These are phyloP conservation scores for Dryadomyces quercivorus DNA, from an alignment of 2,329 filamentous ascomycete species.

Conservation along the genomic window DNA sequence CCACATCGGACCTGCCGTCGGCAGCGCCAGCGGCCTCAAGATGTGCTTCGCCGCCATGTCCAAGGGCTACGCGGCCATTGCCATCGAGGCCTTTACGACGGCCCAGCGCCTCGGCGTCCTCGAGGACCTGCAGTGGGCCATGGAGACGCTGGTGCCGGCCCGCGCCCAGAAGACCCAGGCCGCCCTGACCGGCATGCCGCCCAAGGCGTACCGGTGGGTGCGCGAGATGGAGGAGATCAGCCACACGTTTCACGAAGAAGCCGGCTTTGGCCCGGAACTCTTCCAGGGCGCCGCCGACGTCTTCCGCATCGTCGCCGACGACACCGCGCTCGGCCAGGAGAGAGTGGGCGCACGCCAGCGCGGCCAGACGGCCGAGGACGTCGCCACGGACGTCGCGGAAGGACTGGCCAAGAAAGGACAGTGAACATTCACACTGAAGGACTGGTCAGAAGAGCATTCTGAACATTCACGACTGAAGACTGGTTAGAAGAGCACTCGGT, in stretches of 20 bases:
- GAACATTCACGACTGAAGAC: too few species aligned
- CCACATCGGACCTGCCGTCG: slow-evolving; percentile 36
- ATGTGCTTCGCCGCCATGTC: slow-evolving; percentile 52
- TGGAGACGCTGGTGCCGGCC: slow-evolving; percentile 35
- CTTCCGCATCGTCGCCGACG: slow-evolving; percentile 48
- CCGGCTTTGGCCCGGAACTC: slow-evolving; percentile 43
- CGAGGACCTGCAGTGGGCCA: slow-evolving; percentile 41
- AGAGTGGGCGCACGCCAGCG: slow-evolving; percentile 42
- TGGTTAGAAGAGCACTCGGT: too few species aligned
- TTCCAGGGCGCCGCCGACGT: slow-evolving; percentile 50
- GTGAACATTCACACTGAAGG: too few species aligned
- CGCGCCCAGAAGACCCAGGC: slow-evolving; percentile 33
- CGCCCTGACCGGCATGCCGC: slow-evolving; percentile 40
- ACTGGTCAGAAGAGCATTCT: too few species aligned
- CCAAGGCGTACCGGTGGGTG: slow-evolving; percentile 70
- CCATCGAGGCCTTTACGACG: slow-evolving; percentile 59
- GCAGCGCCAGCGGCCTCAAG: slow-evolving; percentile 47
- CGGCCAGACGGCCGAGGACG: slow-evolving; percentile 37
- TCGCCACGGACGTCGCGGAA: slow-evolving; percentile 13
- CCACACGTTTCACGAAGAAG: slow-evolving; percentile 50
- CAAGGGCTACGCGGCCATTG: slow-evolving; percentile 57
- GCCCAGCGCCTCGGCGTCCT: slow-evolving; percentile 52
- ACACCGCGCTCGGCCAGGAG: slow-evolving; percentile 47
- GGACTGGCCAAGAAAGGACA: slow-evolving; percentile 10
- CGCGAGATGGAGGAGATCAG: slow-evolving; percentile 68